Evolutionary conservation across 805 yeast genomes (phyloP), one percentile per base, ranked within the genome.

Genomic region (Wickerhamiella dianesei): DNA sequence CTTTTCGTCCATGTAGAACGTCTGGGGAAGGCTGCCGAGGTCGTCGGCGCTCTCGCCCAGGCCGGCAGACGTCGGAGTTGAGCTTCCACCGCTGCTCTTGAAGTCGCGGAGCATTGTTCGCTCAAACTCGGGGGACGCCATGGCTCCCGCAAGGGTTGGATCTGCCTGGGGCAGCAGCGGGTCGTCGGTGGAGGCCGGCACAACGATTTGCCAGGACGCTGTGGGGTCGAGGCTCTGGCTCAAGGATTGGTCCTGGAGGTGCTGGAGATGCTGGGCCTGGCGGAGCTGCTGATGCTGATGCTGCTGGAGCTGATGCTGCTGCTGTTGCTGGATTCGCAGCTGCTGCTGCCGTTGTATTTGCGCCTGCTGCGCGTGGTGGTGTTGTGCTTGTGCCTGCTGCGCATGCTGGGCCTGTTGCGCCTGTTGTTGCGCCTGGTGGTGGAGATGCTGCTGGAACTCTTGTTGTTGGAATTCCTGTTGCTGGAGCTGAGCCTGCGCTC

Each of bases 291-390:
- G 21, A 21, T 36, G 44, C 18, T 16, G 39, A 16, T 36, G 44
- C 4, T 32, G 41, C 42, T 37, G 45, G 14, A 16, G 36, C 41
- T 40, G 44, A 32, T 14, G 39, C 25, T 21, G 40, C 20, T 5
- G 14, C 35, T 41, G 42, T 2, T 17, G 22, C 48, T 3, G 45
- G 44, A 3, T 44, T 36, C 18, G 49, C 45, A 21, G 52, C 17
- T 29, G 49, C 36, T 21, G 41, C 21, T 18, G 37, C 35, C 43
- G 42, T 37, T 22, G 37, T 25, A n/a, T 35, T 25, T 13, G 43
- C 40, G 20, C 44, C 43, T 36, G 46, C 35, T 8, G 36, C 21
- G 35, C 20, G 5, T 8, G 35, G 20, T 43, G 21, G 17, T 35
- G 32, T 9, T 36, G 39, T 21, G n/a, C 9, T 12, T 21, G 45